phyloP scores from a whole-genome alignment of 2,329 filamentous ascomycete genomes.

The Domatiomyces catenatus region DNA sequence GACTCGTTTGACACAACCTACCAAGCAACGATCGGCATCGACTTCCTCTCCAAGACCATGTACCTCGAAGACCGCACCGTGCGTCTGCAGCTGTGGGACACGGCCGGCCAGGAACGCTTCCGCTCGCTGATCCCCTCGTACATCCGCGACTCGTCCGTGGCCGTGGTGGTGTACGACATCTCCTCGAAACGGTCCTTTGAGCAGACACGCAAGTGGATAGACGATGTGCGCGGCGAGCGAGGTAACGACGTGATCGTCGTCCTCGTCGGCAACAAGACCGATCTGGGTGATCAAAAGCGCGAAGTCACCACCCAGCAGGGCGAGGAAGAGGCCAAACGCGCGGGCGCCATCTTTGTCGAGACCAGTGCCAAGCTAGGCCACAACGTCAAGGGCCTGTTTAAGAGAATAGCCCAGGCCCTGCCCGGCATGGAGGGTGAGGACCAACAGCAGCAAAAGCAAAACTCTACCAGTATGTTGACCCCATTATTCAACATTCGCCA shows the following conservation, averaged over 20 bases:
- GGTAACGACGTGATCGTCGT: conserved; percentile 99
- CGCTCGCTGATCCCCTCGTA: conserved; percentile 94
- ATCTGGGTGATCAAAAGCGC: conserved; percentile 81
- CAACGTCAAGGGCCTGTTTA: conserved; percentile 95
- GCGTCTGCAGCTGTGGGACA: conserved; percentile 95
- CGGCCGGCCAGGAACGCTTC: conserved; percentile 92
- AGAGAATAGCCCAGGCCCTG: conserved; percentile 92
- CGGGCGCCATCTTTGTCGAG: conserved; percentile 97
- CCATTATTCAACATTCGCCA: neutral
- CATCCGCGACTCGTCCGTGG: conserved; percentile 94
- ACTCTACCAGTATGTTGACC: conserved; percentile 13
- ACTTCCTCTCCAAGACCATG: conserved; percentile 99
- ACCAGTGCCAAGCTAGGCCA: conserved; percentile 95
- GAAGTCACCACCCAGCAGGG: conserved; percentile 94
- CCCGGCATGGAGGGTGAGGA: conserved; percentile 94
- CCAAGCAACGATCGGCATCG: conserved; percentile 97
- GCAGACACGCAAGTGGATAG: conserved; percentile 98
- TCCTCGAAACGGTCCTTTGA: conserved; percentile 95
- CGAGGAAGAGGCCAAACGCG: conserved; percentile 95
- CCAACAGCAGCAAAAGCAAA: conserved; percentile 27
- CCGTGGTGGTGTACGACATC: conserved; percentile 97
- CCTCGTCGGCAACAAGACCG: conserved; percentile 96
- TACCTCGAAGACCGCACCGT: conserved; percentile 98
- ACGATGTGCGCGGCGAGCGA: conserved; percentile 89
- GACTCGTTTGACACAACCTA: conserved; percentile 99